Evolutionary conservation across 306 rosid species (phyloP), one percentile per base, ranked within the genome.

Genomic region (Cicer pinnatifidum): DNA sequence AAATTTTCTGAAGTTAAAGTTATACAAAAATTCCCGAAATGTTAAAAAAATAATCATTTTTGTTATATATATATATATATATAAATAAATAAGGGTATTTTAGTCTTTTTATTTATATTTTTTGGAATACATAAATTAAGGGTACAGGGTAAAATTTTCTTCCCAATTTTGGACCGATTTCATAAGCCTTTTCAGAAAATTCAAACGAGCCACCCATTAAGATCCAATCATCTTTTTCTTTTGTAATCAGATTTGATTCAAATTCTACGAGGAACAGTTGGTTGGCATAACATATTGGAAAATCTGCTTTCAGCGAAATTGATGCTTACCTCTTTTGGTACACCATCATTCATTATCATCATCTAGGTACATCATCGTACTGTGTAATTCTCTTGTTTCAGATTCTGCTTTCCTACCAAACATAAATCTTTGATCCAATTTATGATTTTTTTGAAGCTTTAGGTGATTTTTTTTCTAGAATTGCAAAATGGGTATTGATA

Each of bases 401-500:
- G 67, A 15, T 69, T 38, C 6, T 39, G 40, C 15, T 53, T 54
- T 46, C 11, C 35, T 53, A 44, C 53, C 17, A 8, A 33, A 23
- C 58, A 10, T 8, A 61, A 7, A 9, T 59, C 43, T 33, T 37
- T 38, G 12, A 54, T 73, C 59, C 1, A 73, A 52, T 44, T 37
- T 54, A 23, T 59, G 45, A 17, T 9, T 20, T 51, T 51, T 57
- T 45, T 46, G 39, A 43, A 59, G 38, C 61, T 60, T 51, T 65
- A 70, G 78, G 79, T 63, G 85, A n/a, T 74, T 7, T 75, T 73
- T 73, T 77, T 33, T 20, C 79, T 64, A 58, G 63, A 82, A 80
- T 78, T 68, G 37, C 75, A 54, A 57, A 39, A 9, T 76, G 81
- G 77, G 85, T 9, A 44, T 75, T 56, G 62, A 17, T 53, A 48